Base-by-base conservation (phyloP, 176 grass and related monocot species). In the Urochloa ruziziensis region DNA sequence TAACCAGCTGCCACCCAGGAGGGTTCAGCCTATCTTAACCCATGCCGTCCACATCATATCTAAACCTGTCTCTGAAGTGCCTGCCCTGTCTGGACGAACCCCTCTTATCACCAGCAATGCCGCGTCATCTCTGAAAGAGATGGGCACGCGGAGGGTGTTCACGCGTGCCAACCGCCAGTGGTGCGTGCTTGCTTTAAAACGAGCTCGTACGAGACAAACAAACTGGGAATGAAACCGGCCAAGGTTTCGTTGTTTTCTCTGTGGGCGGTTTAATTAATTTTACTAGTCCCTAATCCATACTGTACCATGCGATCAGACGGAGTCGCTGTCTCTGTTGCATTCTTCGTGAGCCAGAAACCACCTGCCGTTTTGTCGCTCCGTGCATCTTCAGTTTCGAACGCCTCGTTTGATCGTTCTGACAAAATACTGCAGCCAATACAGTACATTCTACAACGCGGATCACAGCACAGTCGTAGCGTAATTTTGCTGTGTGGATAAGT, bases 11-110 rank as follows among this genome's bases (percentile, higher is more conserved):
- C 36, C 76, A 62, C 62, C 21, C 61, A 25, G 62, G 62, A 77
- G 82, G 62, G 66, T 58, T 62, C 82, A n/a, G 6, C 46, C 11
- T 57, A 56, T 77, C 39, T 56, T 35, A 30, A 2, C 48, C 61
- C 42, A 56, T 19, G 8, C n/a, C 13, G 51, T 78, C 83, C 63
- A 68, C 62, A 15, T 75, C 83, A n/a, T n/a, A n/a, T n/a, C n/a
- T n/a, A n/a, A n/a, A n/a, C n/a, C 25, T 56, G 61, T 67, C 62
- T 77, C 62, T 43, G 1, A 46, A 84, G 83, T 85, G 48, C 18
- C 48, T 68, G 73, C 73, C 37, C 43, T 24, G 82, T 84, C 82
- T 54, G 36, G 18, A 24, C 59, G 13, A 6, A 6, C 64, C 40
- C 62, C 5, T 42, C 51, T 56, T 2, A 60, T 24, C 23, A 14